phyloP scores from a whole-genome alignment of 2,329 filamentous ascomycete species.

The Pseudogymnoascus verrucosus region DNA sequence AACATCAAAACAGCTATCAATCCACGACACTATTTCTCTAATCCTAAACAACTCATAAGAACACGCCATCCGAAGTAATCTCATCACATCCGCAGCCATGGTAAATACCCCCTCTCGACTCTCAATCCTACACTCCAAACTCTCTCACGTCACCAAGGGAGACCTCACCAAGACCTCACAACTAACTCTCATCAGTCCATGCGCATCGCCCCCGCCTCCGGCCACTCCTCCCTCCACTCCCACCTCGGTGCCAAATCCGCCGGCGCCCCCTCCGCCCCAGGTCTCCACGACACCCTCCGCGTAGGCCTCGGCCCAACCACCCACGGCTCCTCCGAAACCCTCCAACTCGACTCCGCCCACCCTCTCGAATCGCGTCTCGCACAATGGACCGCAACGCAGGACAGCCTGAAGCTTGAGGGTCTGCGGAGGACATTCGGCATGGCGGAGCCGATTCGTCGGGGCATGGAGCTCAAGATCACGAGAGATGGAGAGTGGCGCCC shows the following conservation, averaged over 20 bases:
- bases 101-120: conserved; percentile 30
- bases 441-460: conserved; percentile 82
- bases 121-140: not conserved
- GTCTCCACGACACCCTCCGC: conserved; percentile 88
- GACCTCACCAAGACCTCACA: conserved; percentile 8
- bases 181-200: conserved; percentile 54
- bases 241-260: conserved; percentile 50
- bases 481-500: conserved; percentile 74
- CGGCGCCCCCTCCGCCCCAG: conserved; percentile 82
- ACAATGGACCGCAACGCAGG: conserved; percentile 85
- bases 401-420: conserved; percentile 77
- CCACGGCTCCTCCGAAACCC: conserved; percentile 34
- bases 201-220: conserved; percentile 71
- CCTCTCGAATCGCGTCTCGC: conserved; percentile 86
- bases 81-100: conserved; percentile 36
- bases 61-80: not conserved
- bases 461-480: conserved; percentile 92
- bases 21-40: conserved; percentile 9
- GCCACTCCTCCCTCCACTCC: conserved; percentile 57
- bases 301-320: conserved; percentile 64
- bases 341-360: conserved; percentile 56
- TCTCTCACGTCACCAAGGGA: not conserved
- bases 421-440: conserved; percentile 84
- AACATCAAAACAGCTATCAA: conserved; percentile 9
- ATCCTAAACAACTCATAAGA: not conserved